These are phyloP conservation scores for Theileria luwenshuni DNA, from an alignment of 169 alveolate species.

Conservation along the genomic window DNA sequence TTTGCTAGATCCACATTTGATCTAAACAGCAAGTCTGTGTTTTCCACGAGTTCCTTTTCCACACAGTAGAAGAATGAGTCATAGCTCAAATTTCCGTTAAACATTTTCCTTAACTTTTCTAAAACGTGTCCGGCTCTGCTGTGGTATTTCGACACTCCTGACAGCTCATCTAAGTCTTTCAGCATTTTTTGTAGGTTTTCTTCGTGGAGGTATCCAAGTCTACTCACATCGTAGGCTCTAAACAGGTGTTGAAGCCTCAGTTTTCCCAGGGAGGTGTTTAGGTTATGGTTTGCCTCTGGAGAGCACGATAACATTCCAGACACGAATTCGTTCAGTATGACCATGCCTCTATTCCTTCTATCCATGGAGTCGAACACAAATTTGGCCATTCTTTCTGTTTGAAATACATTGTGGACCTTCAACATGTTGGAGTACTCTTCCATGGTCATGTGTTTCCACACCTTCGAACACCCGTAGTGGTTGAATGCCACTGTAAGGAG, in stretches of 20 bases:
- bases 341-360: constrained; percentile 57
- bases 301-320: constrained; percentile 79
- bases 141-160: constrained; percentile 20
- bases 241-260: constrained; percentile 75
- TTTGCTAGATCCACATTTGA: constrained; percentile 70
- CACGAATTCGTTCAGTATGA: constrained; percentile 68
- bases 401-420: constrained; percentile 54
- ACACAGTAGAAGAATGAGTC: constrained; percentile 64
- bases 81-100: constrained; percentile 46
- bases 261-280: constrained; percentile 61
- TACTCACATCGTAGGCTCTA: constrained; percentile 73
- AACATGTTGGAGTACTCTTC: constrained; percentile 48
- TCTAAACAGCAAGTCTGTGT: constrained; percentile 58
- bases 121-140: constrained; percentile 20
- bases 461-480: constrained; percentile 53
- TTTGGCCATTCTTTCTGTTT: constrained; percentile 58
- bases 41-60: constrained; percentile 50
- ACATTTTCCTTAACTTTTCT: constrained; percentile 25
- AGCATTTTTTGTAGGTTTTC: constrained; percentile 56
- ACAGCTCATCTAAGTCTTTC: constrained; percentile 61
- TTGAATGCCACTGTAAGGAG: constrained; percentile 62
- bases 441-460: constrained; percentile 54
- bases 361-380: constrained; percentile 75
- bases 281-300: constrained; percentile 68
- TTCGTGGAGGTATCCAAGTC: constrained; percentile 65